These are phyloP conservation scores for Oxytropis ochrocephala DNA, from an alignment of 306 rosid species.

Conservation along the genomic window DNA sequence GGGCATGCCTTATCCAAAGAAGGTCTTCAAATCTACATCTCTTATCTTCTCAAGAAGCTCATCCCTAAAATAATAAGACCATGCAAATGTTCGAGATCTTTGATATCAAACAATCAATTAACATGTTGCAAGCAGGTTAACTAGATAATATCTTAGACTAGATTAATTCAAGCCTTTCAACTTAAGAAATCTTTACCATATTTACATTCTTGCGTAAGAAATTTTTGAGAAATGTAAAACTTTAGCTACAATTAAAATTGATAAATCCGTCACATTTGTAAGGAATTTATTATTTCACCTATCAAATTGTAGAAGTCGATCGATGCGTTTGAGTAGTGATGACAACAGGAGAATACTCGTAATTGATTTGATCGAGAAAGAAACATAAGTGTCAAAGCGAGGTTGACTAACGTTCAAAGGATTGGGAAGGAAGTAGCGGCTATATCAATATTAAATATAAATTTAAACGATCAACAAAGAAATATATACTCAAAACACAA, in stretches of 20 bases:
- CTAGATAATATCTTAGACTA: too few relatives aligned
- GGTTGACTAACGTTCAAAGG: neutral
- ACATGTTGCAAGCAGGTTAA: too few relatives aligned
- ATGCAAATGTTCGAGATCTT: too few relatives aligned
- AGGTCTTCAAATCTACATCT: too few relatives aligned
- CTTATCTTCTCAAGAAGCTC: too few relatives aligned
- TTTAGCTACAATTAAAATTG: conserved; percentile 19
- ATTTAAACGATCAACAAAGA: neutral
- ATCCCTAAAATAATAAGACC: too few relatives aligned
- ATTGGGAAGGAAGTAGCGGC: neutral
- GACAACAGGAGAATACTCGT: conserved; percentile 77
- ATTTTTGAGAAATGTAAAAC: conserved; percentile 28
- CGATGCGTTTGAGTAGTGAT: conserved; percentile 89
- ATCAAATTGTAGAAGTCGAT: conserved; percentile 85
- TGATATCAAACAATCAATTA: too few relatives aligned
- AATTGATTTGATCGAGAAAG: conserved; percentile 31
- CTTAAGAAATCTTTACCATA: too few relatives aligned
- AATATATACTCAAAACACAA: neutral
- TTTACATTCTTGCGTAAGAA: too few relatives aligned
- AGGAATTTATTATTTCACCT: conserved; percentile 46
- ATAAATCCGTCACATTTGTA: conserved; percentile 17
- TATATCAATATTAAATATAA: neutral
- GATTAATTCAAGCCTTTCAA: too few relatives aligned
- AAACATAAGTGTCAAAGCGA: conserved; percentile 9
- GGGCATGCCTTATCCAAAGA: too few relatives aligned